Percentiles rank a stretch among this genome's conserved stretches.
These are phyloP conservation scores for Eimeria necatrix DNA, from an alignment of 169 alveolate genomes.

Conservation along the genomic window DNA sequence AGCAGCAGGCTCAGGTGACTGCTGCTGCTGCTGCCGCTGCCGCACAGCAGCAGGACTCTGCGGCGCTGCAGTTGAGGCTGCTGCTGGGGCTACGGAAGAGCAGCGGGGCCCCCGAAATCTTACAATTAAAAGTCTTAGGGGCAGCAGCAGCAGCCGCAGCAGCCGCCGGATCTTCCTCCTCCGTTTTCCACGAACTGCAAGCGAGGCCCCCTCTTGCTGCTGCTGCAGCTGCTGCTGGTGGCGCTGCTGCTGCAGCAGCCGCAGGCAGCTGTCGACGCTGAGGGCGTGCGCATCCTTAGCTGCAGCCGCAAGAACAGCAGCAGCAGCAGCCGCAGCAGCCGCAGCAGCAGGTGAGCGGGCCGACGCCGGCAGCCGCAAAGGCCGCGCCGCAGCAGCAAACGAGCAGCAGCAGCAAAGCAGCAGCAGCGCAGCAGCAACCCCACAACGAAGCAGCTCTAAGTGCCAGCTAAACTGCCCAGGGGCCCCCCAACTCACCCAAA, in stretches of 20 bases:
- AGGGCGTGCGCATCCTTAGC: slow-evolving; percentile 2
- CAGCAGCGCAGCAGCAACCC: no score
- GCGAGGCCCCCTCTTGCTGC: not conserved
- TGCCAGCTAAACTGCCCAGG: not conserved
- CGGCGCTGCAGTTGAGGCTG: not conserved
- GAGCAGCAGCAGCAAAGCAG: no score
- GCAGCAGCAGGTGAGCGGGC: not conserved
- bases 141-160: not conserved
- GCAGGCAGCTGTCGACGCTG: slow-evolving; percentile 1
- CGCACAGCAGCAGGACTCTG: no score
- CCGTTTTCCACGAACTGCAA: not conserved
- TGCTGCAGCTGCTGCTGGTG: not conserved
- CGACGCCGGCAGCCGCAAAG: not conserved
- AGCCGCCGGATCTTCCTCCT: not conserved
- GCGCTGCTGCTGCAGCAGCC: not conserved
- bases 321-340: not conserved
- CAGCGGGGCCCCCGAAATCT: no score
- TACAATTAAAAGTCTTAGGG: no score
- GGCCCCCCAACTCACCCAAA: not conserved
- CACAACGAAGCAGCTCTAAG: not conserved
- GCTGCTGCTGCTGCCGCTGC: no score
- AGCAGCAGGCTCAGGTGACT: no score
- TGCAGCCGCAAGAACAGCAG: not conserved
- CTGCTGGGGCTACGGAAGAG: not conserved
- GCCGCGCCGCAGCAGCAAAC: not conserved